Conservation (phyloP, 2,329 filamentous ascomycete species). For the Claviceps monticola region DNA sequence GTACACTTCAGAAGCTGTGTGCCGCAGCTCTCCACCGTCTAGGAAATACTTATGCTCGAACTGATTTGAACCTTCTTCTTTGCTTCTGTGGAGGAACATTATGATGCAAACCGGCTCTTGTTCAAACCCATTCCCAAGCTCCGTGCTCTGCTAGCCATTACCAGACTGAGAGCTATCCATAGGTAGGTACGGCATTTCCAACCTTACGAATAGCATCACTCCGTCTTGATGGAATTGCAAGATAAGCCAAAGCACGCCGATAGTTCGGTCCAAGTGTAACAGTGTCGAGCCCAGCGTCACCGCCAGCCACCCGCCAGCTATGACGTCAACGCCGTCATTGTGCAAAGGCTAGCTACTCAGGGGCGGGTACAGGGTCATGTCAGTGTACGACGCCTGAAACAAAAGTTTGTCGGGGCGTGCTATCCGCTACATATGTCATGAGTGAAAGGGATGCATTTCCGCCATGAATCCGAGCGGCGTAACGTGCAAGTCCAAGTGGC, state of each 20-base stretch:
- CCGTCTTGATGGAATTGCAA: background rate
- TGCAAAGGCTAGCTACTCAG: background rate
- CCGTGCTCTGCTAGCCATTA: too few relatives aligned
- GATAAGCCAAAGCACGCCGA: background rate
- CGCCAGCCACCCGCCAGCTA: background rate
- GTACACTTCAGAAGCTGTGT: background rate
- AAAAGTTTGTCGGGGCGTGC: background rate
- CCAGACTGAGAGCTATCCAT: too few relatives aligned
- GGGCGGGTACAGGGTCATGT: background rate
- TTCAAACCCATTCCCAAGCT: too few relatives aligned
- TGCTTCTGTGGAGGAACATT: background rate
- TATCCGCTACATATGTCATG: background rate
- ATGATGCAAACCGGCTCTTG: too few relatives aligned
- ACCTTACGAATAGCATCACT: background rate
- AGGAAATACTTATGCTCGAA: background rate
- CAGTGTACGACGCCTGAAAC: background rate
- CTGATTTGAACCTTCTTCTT: background rate
- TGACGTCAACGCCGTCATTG: conserved; percentile 2
- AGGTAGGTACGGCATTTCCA: too few relatives aligned
- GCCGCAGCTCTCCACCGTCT: background rate
- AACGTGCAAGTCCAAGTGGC: too few relatives aligned
- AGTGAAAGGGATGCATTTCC: background rate
- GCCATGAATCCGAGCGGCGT: background rate
- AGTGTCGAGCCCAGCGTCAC: background rate
- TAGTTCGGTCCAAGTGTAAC: background rate